Base-by-base conservation (phyloP, 306 rosid species). In the Acacia confusa region DNA sequence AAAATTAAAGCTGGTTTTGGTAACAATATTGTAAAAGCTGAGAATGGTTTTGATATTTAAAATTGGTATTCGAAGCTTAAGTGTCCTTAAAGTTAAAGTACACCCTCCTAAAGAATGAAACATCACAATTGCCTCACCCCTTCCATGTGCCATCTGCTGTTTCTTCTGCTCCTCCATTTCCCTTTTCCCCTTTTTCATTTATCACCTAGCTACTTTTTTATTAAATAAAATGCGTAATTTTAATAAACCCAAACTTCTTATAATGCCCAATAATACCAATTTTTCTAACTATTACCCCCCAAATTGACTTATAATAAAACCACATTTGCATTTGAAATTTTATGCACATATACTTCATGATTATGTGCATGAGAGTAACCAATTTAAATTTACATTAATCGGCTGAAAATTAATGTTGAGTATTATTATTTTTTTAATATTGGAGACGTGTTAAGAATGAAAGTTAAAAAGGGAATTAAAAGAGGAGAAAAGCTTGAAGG, bases 121-220 rank as follows among this genome's bases (percentile, higher is more conserved):
- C 71, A 57, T 45, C 60, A 70, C 67, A 55, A 72, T 66, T 74
- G 82, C 76, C 38, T 70, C 78, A 78, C 67, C 74, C 72, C 67
- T 30, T 60, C 76, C 84, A 88, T 80, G 85, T 82, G 75, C 82
- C 79, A 32, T 65, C 60, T 85, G 82, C 80, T 78, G 24, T 53
- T 80, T 84, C 53, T 67, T 61, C 68, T 77, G 63, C 30, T 15
- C 45, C 16, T 47, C 70, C 47, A 53, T 75, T 77, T 76, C 45
- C 63, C 64, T 2, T 20, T 13, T 75, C 58, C 44, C 9, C 4
- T 74, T 76, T 82, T 76, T 57, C 61, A 82, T 71, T 70, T 36
- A 82, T 79, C n/a, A 52, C 69, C 71, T 36, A 47, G 15, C 45
- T 2, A 19, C 44, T 36, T 28, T 36, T 28, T 27, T 27, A 20